A percentile compares a stretch with the other conserved stretches of the same genome.
These are phyloP conservation scores for Rhodotorula toruloides DNA, from an alignment of 768 basidiomycete species.

Conservation along the genomic window DNA sequence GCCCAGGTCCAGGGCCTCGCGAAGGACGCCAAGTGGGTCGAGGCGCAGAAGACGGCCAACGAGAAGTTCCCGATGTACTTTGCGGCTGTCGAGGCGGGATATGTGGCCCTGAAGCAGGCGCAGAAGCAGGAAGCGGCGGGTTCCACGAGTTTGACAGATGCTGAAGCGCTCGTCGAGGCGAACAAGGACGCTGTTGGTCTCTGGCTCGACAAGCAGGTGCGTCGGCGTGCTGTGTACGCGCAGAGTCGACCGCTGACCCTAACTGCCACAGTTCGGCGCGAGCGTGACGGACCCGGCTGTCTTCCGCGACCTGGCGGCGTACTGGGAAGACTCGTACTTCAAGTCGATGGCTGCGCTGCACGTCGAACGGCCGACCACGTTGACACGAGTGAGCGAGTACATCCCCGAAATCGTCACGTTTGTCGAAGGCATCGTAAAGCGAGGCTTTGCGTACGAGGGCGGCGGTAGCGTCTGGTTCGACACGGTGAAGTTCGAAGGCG, in stretches of 20 bases:
- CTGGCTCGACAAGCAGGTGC: constrained; percentile 68
- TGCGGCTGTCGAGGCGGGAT: constrained; percentile 58
- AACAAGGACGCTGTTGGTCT: constrained; percentile 71
- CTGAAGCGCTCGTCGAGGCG: constrained; percentile 60
- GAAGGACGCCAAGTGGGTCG: constrained; percentile 60
- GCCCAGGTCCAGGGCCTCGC: constrained; percentile 52
- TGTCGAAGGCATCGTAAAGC: constrained; percentile 73
- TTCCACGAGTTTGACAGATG: background rate
- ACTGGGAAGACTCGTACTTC: constrained; percentile 88
- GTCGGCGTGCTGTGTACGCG: too few relatives aligned
- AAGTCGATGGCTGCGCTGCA: constrained; percentile 82
- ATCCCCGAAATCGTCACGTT: constrained; percentile 90
- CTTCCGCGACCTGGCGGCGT: constrained; percentile 70
- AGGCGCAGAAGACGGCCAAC: constrained; percentile 66
- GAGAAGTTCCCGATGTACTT: constrained; percentile 93
- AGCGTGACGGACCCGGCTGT: constrained; percentile 82
- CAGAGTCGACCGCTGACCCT: background rate
- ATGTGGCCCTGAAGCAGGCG: constrained; percentile 10
- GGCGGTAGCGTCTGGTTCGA: constrained; percentile 52
- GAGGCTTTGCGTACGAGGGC: constrained; percentile 69
- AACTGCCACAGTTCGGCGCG: constrained; percentile 59
- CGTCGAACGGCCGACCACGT: constrained; percentile 77
- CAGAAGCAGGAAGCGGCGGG: constrained; percentile 45
- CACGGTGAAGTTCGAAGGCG: constrained; percentile 50
- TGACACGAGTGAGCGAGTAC: constrained; percentile 95